Percentiles rank a stretch among this genome's conserved stretches.
Conservation (phyloP, 306 rosid genomes). For the Argentina anserina region DNA sequence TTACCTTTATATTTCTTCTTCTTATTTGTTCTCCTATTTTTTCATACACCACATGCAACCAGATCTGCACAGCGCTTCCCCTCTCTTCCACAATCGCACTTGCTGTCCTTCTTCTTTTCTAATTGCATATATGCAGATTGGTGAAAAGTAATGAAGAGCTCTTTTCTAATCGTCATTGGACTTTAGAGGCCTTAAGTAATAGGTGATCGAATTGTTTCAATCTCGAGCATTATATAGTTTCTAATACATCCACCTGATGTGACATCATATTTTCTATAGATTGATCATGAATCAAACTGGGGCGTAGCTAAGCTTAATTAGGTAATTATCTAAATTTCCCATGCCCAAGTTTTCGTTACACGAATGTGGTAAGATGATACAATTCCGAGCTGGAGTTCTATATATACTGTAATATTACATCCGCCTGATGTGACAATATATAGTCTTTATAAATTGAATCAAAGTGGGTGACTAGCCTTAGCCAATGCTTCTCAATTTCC, state of each 20-base stretch:
- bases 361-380: slow-evolving; percentile 28
- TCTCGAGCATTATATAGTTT: too few relatives aligned
- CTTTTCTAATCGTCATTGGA: not conserved
- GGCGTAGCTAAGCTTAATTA: not conserved
- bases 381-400: slow-evolving; percentile 13
- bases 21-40: not conserved
- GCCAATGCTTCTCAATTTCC: slow-evolving; percentile 25
- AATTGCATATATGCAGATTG: not conserved
- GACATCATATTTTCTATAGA: not conserved
- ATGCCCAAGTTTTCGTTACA: slow-evolving; percentile 18
- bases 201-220: not conserved
- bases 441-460: not conserved
- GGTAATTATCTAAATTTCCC: slow-evolving; percentile 25
- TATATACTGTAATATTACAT: not conserved
- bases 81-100: too few relatives aligned
- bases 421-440: not conserved
- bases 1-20: slow-evolving; percentile 2
- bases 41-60: slow-evolving; percentile 43
- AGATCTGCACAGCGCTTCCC: slow-evolving; percentile 20
- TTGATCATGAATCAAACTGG: not conserved
- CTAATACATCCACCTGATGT: not conserved
- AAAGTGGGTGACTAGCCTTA: not conserved
- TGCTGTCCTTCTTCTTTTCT: not conserved
- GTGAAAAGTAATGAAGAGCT: not conserved
- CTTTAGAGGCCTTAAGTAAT: not conserved